Conservation (phyloP, 75 land plant species). For the Cunninghamia lanceolata region DNA sequence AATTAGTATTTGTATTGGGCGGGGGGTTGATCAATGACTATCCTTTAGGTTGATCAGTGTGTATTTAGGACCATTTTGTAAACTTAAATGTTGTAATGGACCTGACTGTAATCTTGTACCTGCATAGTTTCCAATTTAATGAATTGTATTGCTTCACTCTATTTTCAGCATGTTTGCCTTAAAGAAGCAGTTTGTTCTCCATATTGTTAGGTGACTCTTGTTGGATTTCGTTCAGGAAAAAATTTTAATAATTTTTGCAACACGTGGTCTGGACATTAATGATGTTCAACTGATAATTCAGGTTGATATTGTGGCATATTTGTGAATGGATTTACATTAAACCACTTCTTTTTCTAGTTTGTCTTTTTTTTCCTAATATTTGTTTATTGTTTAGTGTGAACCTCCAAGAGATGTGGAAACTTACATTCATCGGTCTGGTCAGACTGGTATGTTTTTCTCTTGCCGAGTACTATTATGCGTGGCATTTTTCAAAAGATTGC, state of each 20-base stretch:
- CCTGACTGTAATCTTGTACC: not conserved
- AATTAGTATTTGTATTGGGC: not conserved
- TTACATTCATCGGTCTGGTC: slow-evolving; percentile 97
- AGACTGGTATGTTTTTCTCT: slow-evolving; percentile 52
- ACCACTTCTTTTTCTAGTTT: not conserved
- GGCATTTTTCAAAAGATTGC: not conserved
- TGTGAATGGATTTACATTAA: not conserved
- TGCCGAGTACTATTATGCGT: not conserved
- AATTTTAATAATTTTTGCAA: slow-evolving; percentile 78
- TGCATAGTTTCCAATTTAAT: not conserved
- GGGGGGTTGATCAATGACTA: not conserved
- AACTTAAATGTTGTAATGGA: not conserved
- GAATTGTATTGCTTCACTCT: not conserved
- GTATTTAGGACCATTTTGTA: not conserved
- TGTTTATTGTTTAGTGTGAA: slow-evolving; percentile 63
- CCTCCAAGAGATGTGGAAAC: slow-evolving; percentile 98
- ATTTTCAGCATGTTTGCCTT: not conserved
- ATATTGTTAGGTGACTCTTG: slow-evolving; percentile 37
- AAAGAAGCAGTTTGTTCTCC: not conserved
- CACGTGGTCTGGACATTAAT: slow-evolving; percentile 94
- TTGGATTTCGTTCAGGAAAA: slow-evolving; percentile 85
- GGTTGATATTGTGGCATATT: slow-evolving; percentile 29
- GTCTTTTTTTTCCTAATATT: not conserved
- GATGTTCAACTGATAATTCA: slow-evolving; percentile 95
- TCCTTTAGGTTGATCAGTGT: not conserved